These are phyloP conservation scores for Rhodotorula kratochvilovae DNA, from an alignment of 768 basidiomycete genomes.

Conservation along the genomic window DNA sequence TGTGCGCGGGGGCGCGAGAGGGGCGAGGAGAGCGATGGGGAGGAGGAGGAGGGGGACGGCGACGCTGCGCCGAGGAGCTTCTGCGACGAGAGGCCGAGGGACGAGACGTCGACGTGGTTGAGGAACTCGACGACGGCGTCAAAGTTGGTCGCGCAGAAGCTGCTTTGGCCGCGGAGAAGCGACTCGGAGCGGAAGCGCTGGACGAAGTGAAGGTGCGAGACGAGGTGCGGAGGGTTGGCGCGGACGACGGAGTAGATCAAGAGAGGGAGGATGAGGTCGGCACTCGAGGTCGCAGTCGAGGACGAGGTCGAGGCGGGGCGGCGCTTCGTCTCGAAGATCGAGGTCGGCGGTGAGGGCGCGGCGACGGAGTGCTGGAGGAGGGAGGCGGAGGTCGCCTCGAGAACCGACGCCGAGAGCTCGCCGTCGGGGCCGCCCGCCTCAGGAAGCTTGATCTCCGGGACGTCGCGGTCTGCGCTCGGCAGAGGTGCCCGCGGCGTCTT, in stretches of 20 bases:
- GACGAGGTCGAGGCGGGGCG: conserved; percentile 8
- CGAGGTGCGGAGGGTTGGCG: conserved; percentile 76
- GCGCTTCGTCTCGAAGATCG: conserved; percentile 27
- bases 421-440: conserved; percentile 7
- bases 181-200: conserved; percentile 58
- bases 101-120: conserved; percentile 83
- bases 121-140: conserved; percentile 94
- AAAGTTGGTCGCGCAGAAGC: conserved; percentile 88
- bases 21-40: background rate
- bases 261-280: conserved; percentile 84
- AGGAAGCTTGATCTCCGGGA: conserved; percentile 39
- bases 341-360: conserved; percentile 9
- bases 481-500: conserved; percentile 21
- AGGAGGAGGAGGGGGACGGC: background rate
- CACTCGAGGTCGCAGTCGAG: conserved; percentile 54
- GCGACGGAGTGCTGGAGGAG: conserved; percentile 6
- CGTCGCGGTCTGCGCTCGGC: background rate
- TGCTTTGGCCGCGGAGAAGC: conserved; percentile 70
- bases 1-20: conserved; percentile 1
- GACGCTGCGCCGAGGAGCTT: conserved; percentile 40
- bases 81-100: conserved; percentile 55
- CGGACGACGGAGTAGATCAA: conserved; percentile 93
- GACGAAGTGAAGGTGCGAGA: conserved; percentile 59
- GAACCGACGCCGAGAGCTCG: conserved; percentile 18
- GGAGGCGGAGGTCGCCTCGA: conserved; percentile 22